A percentile compares a stretch with the other conserved stretches of the same genome.
These are phyloP conservation scores for Neonectria magnoliae DNA, from an alignment of 2,329 filamentous ascomycete genomes.

Conservation along the genomic window DNA sequence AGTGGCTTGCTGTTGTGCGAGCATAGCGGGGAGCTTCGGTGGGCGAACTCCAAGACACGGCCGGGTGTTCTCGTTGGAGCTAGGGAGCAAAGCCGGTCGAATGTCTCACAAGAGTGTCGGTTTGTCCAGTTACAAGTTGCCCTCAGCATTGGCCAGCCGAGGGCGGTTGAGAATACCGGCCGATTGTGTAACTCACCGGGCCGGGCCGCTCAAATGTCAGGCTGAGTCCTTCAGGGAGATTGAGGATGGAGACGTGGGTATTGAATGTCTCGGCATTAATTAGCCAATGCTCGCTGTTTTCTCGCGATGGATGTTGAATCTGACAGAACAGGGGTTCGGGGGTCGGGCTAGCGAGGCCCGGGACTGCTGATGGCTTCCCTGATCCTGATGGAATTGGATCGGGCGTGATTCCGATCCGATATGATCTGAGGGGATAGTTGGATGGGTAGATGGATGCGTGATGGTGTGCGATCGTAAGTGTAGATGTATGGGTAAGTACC, in stretches of 20 bases:
- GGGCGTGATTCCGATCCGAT: conserved; percentile 13
- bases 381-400: neutral
- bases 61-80: conserved; percentile 30
- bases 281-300: conserved; percentile 3
- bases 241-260: conserved; percentile 8
- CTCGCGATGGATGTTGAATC: neutral
- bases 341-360: conserved; percentile 19
- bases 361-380: conserved; percentile 6
- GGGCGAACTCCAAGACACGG: conserved; percentile 16
- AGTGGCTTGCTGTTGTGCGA: conserved; percentile 15
- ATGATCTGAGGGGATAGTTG: neutral
- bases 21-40: conserved; percentile 4
- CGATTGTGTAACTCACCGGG: neutral
- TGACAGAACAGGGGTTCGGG: conserved; percentile 14
- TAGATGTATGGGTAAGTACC: neutral
- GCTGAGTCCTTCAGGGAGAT: neutral
- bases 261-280: conserved; percentile 9
- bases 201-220: conserved; percentile 15
- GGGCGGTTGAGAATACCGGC: neutral
- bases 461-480: neutral
- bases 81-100: neutral
- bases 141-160: conserved; percentile 13
- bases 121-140: neutral
- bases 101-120: neutral
- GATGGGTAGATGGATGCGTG: neutral